Evolutionary conservation across 345 rosid genomes (phyloP).

Genomic region (Ceriops decandra): DNA sequence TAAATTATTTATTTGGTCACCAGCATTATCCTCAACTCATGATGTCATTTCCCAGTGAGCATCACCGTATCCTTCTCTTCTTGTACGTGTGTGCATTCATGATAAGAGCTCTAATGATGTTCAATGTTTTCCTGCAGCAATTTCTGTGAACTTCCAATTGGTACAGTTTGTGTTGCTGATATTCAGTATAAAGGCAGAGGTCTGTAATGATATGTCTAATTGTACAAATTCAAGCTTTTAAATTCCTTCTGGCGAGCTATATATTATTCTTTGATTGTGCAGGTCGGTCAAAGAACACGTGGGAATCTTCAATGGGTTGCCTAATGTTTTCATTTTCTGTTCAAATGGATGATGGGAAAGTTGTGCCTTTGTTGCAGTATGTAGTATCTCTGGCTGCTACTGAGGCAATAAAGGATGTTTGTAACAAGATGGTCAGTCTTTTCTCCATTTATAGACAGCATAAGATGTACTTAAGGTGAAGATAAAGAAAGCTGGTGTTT

Average conservation of each 20-base stretch:
- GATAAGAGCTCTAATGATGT: too few relatives aligned
- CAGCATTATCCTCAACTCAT: constrained; percentile 69
- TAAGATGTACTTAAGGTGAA: not conserved
- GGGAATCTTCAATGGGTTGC: constrained; percentile 90
- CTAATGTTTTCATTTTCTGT: constrained; percentile 76
- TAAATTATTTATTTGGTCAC: constrained; percentile 79
- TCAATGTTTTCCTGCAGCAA: constrained; percentile 40
- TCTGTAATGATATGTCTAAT: constrained; percentile 15
- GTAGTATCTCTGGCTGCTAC: constrained; percentile 81
- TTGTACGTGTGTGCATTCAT: too few relatives aligned
- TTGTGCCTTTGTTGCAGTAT: constrained; percentile 81
- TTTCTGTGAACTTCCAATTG: constrained; percentile 79
- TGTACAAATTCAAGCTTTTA: too few relatives aligned
- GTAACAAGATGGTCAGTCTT: constrained; percentile 46
- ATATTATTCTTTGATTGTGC: constrained; percentile 9
- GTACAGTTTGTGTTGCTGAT: constrained; percentile 75
- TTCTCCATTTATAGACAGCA: constrained; percentile 6
- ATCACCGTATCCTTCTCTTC: not conserved
- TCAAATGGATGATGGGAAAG: constrained; percentile 76
- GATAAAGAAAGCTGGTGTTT: too few relatives aligned
- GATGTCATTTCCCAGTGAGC: constrained; percentile 75
- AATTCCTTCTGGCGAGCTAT: not conserved
- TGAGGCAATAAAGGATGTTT: constrained; percentile 74
- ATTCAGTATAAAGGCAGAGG: constrained; percentile 81
- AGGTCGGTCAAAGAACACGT: constrained; percentile 78